Evolutionary conservation across 1,284 basidiomycete genomes (phyloP).

Genomic region (Heterobasidion irregulare): DNA sequence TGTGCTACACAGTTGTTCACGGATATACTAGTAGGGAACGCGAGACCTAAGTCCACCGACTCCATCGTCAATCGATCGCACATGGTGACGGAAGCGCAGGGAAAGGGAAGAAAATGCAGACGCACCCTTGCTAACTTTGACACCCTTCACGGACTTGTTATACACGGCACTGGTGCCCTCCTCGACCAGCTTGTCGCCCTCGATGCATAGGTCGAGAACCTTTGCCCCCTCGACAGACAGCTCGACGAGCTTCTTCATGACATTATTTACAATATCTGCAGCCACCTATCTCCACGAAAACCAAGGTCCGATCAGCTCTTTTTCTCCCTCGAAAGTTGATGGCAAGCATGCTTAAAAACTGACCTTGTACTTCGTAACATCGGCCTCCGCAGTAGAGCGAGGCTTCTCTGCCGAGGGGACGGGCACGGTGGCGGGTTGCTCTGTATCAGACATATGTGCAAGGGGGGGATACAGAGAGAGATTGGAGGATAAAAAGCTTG

Average conservation of each 20-base stretch:
- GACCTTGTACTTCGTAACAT: conserved; percentile 81
- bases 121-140: conserved; percentile 82
- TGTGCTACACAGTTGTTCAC: conserved; percentile 86
- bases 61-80: neutral
- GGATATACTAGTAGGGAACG: conserved; percentile 91
- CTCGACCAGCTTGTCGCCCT: conserved; percentile 90
- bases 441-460: conserved; percentile 43
- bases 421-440: conserved; percentile 22
- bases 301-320: neutral
- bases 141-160: conserved; percentile 85
- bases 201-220: conserved; percentile 84
- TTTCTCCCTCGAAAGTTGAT: neutral
- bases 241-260: conserved; percentile 80
- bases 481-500: neutral
- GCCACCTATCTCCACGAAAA: conserved; percentile 48
- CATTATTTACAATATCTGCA: conserved; percentile 83
- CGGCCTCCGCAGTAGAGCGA: conserved; percentile 53
- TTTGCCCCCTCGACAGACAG: conserved; percentile 77
- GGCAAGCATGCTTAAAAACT: conserved; percentile 7
- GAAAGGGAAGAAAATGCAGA: conserved; percentile 7
- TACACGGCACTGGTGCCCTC: conserved; percentile 80
- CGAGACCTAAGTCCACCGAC: conserved; percentile 55
- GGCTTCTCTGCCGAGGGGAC: conserved; percentile 21
- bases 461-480: neutral
- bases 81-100: neutral